Conservation (phyloP, 768 basidiomycete genomes). For the Trametes elegans region DNA sequence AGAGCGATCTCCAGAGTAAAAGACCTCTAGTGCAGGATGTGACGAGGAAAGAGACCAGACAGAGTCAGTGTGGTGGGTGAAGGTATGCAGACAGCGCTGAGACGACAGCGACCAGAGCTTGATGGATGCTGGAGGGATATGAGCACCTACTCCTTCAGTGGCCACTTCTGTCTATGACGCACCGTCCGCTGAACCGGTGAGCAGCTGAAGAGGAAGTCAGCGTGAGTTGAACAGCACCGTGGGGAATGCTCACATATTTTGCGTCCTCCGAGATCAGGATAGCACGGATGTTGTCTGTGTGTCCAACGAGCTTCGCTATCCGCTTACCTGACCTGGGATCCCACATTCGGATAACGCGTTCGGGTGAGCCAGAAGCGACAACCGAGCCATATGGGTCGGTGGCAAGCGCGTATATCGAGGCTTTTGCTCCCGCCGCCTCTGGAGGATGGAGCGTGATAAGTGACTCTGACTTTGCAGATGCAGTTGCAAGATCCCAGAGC, state of each 20-base stretch:
- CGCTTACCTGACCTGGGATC: slow-evolving; percentile 86
- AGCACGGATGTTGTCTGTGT: slow-evolving; percentile 94
- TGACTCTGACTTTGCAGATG: slow-evolving; percentile 40
- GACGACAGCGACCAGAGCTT: slow-evolving; percentile 93
- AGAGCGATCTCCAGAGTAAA: slow-evolving; percentile 93
- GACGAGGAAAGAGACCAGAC: slow-evolving; percentile 92
- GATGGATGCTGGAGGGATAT: slow-evolving; percentile 54
- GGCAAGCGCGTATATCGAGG: slow-evolving; percentile 75
- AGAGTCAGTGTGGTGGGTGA: slow-evolving; percentile 90
- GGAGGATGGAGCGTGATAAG: slow-evolving; percentile 66
- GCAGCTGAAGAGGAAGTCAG: slow-evolving; percentile 45
- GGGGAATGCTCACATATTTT: slow-evolving; percentile 64
- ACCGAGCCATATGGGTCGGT: slow-evolving; percentile 76
- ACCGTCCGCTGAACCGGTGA: slow-evolving; percentile 82
- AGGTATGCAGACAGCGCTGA: slow-evolving; percentile 92
- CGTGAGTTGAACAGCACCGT: not conserved
- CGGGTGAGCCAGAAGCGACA: slow-evolving; percentile 89
- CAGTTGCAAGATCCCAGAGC: slow-evolving; percentile 80
- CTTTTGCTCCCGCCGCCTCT: slow-evolving; percentile 64
- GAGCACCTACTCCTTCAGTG: slow-evolving; percentile 7
- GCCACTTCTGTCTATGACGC: slow-evolving; percentile 8
- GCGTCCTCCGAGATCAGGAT: slow-evolving; percentile 89
- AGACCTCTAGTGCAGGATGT: slow-evolving; percentile 82
- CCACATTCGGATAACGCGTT: slow-evolving; percentile 89
- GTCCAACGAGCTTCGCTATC: slow-evolving; percentile 85